Evolutionary conservation across 2,329 filamentous ascomycete genomes (phyloP).

Genomic region (Aspergillus eucalypticola): DNA sequence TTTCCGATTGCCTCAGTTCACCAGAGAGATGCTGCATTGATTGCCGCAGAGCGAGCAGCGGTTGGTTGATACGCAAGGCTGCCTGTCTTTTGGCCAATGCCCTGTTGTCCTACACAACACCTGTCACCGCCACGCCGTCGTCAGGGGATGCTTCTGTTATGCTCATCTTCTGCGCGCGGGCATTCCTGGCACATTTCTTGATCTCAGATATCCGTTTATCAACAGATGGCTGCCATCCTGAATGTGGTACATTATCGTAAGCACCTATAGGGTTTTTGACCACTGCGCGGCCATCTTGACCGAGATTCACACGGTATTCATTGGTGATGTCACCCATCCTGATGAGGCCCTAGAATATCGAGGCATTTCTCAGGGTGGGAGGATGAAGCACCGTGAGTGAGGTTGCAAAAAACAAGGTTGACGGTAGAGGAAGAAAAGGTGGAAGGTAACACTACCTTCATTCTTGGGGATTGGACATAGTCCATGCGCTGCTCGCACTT

Average conservation of each 20-base stretch:
- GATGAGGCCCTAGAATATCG: neutral
- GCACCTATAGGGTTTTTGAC: neutral
- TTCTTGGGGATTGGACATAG: too few species aligned
- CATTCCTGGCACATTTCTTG: neutral
- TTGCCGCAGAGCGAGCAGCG: neutral
- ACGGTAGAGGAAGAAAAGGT: neutral
- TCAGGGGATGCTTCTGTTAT: conserved; percentile 2
- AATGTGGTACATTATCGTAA: neutral
- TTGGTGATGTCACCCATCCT: conserved; percentile 5
- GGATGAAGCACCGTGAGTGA: neutral
- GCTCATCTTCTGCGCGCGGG: conserved; percentile 7
- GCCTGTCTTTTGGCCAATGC: neutral
- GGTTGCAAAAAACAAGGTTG: neutral
- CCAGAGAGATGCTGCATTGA: conserved; percentile 1
- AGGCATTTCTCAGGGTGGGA: neutral
- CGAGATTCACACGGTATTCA: conserved; percentile 2
- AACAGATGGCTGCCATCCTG: conserved; percentile 8
- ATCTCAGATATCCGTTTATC: conserved; percentile 8
- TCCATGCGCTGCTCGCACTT: too few species aligned
- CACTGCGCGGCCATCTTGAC: neutral
- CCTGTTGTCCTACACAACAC: conserved; percentile 9
- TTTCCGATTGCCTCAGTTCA: neutral
- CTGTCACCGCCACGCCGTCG: conserved; percentile 11
- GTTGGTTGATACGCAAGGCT: conserved; percentile 2
- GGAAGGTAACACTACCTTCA: neutral